Percentiles rank a stretch among this genome's conserved stretches.
phyloP scores from a whole-genome alignment of 768 basidiomycete genomes.

The Auriscalpium vulgare region DNA sequence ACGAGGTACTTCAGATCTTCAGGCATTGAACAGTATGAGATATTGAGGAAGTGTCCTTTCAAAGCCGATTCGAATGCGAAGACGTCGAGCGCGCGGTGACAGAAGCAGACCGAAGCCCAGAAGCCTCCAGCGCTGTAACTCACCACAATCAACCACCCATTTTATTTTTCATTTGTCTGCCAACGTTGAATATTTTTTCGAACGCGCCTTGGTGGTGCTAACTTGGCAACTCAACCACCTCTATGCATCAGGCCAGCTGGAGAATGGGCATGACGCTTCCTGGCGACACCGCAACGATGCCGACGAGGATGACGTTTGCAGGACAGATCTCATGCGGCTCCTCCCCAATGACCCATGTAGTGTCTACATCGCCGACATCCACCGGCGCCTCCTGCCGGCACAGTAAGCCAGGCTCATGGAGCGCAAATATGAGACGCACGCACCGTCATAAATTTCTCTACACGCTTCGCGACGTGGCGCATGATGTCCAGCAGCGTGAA shows the following conservation, averaged over 20 bases:
- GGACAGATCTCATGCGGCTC: background rate
- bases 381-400: background rate
- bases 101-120: no score
- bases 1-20: no score
- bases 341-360: background rate
- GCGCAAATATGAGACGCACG: background rate
- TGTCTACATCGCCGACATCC: background rate
- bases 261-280: background rate
- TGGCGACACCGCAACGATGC: background rate
- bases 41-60: no score
- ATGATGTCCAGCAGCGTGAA: background rate
- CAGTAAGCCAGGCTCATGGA: background rate
- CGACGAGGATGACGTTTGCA: background rate
- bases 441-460: background rate
- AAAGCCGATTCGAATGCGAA: no score
- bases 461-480: background rate
- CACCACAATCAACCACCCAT: no score
- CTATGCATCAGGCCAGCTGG: background rate
- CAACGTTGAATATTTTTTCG: no score
- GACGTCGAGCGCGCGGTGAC: no score
- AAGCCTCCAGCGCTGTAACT: no score
- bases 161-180: no score
- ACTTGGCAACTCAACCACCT: no score
- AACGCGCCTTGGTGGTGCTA: no score
- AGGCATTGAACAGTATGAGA: no score